Conservation (phyloP, 2,329 filamentous ascomycete species). For the Penicillium sp. region DNA sequence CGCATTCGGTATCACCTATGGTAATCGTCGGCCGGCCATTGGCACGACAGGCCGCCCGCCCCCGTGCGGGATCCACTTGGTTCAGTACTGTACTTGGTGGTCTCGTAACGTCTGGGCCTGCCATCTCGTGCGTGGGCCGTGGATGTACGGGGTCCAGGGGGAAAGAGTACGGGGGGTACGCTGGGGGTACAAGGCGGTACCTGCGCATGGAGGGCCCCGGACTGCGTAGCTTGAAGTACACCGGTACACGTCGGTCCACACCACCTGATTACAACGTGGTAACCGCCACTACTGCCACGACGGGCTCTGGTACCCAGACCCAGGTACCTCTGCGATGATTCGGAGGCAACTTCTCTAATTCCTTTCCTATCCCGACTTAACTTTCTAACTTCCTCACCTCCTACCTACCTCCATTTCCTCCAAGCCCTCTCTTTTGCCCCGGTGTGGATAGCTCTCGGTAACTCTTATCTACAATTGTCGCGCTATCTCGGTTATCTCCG, state of each 20-base stretch:
- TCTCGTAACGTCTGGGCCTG: neutral
- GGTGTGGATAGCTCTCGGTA: neutral
- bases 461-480: conserved; percentile 27
- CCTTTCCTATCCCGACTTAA: conserved; percentile 4
- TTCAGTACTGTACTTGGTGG: neutral
- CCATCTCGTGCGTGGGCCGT: neutral
- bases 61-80: conserved; percentile 15
- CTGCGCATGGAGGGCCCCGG: neutral
- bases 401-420: conserved; percentile 2
- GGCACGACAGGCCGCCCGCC: conserved; percentile 3
- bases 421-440: neutral
- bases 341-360: conserved; percentile 20
- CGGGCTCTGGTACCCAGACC: conserved; percentile 11
- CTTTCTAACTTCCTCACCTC: neutral
- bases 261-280: neutral
- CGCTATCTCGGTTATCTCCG: conserved; percentile 31
- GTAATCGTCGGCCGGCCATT: conserved; percentile 15
- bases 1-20: conserved; percentile 19
- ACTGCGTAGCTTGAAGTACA: neutral
- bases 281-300: conserved; percentile 15
- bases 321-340: conserved; percentile 20
- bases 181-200: neutral
- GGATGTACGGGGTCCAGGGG: neutral
- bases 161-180: neutral
- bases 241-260: neutral